A percentile compares a stretch with the other conserved stretches of the same genome.
These are phyloP conservation scores for Termitomyces sp. DNA, from an alignment of 768 basidiomycete genomes.

Conservation along the genomic window DNA sequence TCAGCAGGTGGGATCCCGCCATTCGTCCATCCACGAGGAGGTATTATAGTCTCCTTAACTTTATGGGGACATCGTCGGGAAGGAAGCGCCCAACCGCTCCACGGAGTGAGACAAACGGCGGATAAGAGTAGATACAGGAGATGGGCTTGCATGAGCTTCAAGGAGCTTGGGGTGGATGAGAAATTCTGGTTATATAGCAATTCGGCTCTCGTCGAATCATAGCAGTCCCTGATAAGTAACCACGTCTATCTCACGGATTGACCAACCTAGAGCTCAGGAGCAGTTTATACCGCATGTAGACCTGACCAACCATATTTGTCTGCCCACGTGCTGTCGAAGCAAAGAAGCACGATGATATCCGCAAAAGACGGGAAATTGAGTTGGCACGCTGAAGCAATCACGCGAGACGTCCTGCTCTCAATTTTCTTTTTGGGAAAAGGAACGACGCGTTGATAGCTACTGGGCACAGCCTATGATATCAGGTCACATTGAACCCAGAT, in stretches of 20 bases:
- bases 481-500: too few species aligned
- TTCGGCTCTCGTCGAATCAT: neutral
- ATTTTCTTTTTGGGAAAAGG: too few species aligned
- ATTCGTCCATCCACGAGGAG: slow-evolving; percentile 43
- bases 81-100: slow-evolving; percentile 5
- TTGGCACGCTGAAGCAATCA: neutral
- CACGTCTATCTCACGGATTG: neutral
- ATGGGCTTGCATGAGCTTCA: slow-evolving; percentile 7
- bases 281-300: neutral
- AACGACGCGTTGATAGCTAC: too few species aligned
- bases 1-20: slow-evolving; percentile 34
- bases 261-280: neutral
- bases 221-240: neutral
- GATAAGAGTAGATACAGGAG: slow-evolving; percentile 7
- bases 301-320: neutral
- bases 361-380: neutral
- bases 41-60: slow-evolving; percentile 17
- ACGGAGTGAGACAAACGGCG: slow-evolving; percentile 4
- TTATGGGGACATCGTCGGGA: slow-evolving; percentile 5
- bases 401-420: too few species aligned
- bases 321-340: neutral
- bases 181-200: slow-evolving; percentile 2
- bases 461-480: too few species aligned
- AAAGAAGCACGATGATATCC: neutral
- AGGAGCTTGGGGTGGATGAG: neutral